A percentile compares a stretch with the other conserved stretches of the same genome.
These are phyloP conservation scores for Lecanicillium sp. DNA, from an alignment of 2,329 filamentous ascomycete genomes.

Conservation along the genomic window DNA sequence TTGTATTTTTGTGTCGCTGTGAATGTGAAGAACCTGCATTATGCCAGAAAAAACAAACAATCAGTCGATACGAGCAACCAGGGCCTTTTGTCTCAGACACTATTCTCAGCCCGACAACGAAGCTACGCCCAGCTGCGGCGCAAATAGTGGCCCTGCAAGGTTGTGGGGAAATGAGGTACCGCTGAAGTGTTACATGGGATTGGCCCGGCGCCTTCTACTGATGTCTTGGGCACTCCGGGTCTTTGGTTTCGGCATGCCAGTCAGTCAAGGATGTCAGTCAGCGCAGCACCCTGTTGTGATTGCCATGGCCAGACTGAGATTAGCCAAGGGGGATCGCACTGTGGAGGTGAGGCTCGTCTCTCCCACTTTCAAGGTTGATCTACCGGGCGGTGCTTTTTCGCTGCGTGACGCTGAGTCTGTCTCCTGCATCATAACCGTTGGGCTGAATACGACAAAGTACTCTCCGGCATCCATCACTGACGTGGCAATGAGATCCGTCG, in stretches of 20 bases:
- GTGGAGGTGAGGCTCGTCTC: background rate
- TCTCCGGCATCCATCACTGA: too few relatives aligned
- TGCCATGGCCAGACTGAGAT: background rate
- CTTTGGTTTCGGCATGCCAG: background rate
- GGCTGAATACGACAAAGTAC: too few relatives aligned
- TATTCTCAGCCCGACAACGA: too few relatives aligned
- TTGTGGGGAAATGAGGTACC: conserved; percentile 9
- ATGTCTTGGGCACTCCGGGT: background rate
- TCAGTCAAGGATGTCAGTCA: background rate
- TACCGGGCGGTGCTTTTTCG: background rate
- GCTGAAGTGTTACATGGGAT: conserved; percentile 9
- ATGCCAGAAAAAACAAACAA: too few relatives aligned
- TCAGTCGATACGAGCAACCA: too few relatives aligned
- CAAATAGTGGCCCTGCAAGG: background rate
- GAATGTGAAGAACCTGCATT: too few relatives aligned
- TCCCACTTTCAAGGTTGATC: too few relatives aligned
- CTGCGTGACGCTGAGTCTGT: background rate
- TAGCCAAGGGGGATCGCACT: too few relatives aligned
- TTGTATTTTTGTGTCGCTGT: too few relatives aligned
- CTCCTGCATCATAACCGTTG: background rate
- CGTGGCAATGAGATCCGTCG: too few relatives aligned
- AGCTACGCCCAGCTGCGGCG: too few relatives aligned
- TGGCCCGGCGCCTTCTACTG: background rate
- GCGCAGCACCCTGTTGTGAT: background rate
- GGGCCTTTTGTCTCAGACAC: too few relatives aligned